These are phyloP conservation scores for Tuber borchii DNA, from an alignment of 495 filamentous ascomycete species.

Conservation along the genomic window DNA sequence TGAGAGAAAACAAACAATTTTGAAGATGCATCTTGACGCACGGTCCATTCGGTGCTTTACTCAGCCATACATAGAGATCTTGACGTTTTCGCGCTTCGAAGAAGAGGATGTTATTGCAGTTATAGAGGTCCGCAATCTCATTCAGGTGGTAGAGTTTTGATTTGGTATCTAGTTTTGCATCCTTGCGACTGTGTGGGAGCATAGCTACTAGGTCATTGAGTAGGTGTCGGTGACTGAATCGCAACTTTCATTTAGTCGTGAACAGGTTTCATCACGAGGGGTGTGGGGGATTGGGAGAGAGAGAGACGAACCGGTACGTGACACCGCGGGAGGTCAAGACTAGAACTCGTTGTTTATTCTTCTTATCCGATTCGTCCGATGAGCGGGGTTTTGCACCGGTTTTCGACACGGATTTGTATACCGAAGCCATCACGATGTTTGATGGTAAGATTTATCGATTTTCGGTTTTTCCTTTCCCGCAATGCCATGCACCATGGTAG, in stretches of 20 bases:
- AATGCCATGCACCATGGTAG: background rate
- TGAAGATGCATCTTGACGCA: conserved; percentile 80
- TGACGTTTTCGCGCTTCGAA: conserved; percentile 93
- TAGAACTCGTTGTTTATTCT: conserved; percentile 73
- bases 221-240: conserved; percentile 75
- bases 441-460: background rate
- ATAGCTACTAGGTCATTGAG: conserved; percentile 82
- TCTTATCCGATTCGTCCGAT: conserved; percentile 48
- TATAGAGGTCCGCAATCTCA: conserved; percentile 94
- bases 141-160: conserved; percentile 89
- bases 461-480: background rate
- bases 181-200: conserved; percentile 85
- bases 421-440: conserved; percentile 68
- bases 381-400: conserved; percentile 49
- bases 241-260: background rate
- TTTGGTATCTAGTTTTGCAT: conserved; percentile 94
- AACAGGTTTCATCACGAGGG: background rate
- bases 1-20: conserved; percentile 48
- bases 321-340: conserved; percentile 86
- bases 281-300: conserved; percentile 7
- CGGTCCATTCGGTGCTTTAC: conserved; percentile 90
- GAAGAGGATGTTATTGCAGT: conserved; percentile 96
- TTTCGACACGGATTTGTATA: conserved; percentile 88
- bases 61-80: conserved; percentile 89
- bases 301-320: conserved; percentile 64